A percentile compares a stretch with the other conserved stretches of the same genome.
Conservation (phyloP, 2,329 filamentous ascomycete species). For the Penicillium thymicola region DNA sequence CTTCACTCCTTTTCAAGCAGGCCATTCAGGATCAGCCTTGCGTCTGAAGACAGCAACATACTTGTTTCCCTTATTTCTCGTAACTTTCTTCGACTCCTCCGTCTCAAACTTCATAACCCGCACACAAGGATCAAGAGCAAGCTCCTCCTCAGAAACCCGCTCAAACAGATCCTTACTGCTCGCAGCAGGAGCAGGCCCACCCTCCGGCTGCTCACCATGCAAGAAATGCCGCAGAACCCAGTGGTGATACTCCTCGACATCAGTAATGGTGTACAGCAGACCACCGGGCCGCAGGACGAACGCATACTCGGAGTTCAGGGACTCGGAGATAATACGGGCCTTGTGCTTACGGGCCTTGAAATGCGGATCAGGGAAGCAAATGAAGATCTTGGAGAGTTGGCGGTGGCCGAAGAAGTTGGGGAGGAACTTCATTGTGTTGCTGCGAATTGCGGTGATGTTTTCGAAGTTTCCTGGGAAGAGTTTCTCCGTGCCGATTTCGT, state of each 20-base stretch:
- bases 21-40: conserved; percentile 74
- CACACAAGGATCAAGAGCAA: conserved; percentile 57
- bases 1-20: conserved; percentile 15
- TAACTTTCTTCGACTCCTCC: conserved; percentile 96
- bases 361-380: conserved; percentile 97
- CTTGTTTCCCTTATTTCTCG: conserved; percentile 83
- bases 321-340: conserved; percentile 84
- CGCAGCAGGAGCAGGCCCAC: conserved; percentile 67
- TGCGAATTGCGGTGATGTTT: conserved; percentile 83
- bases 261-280: conserved; percentile 91
- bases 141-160: conserved; percentile 59
- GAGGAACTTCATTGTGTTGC: conserved; percentile 99
- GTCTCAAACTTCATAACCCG: conserved; percentile 70
- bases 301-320: conserved; percentile 89
- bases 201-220: conserved; percentile 55
- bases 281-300: conserved; percentile 81
- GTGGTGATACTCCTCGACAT: conserved; percentile 86
- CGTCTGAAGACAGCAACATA: conserved; percentile 86
- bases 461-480: conserved; percentile 58
- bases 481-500: conserved; percentile 22
- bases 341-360: conserved; percentile 98
- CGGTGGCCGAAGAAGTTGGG: conserved; percentile 87
- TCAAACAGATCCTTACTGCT: conserved; percentile 65
- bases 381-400: conserved; percentile 87
- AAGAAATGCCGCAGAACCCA: conserved; percentile 92